These are phyloP conservation scores for Pisolithus orientalis DNA, from an alignment of 768 basidiomycete genomes.

Conservation along the genomic window DNA sequence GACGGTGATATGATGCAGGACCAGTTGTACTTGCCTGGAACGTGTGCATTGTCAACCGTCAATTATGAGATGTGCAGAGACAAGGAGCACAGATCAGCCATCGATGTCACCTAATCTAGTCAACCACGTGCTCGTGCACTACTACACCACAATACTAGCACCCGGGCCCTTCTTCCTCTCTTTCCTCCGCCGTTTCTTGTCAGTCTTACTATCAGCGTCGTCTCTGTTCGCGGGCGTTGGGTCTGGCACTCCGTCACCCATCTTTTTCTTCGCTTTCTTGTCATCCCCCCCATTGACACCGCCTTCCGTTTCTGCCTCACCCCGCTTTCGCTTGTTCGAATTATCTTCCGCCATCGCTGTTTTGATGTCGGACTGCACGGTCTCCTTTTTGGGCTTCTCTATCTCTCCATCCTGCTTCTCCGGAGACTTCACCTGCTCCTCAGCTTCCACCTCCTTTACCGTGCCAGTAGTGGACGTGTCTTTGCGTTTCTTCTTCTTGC, in stretches of 20 bases:
- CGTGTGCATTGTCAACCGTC: constrained; percentile 35
- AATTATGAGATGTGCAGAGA: constrained; percentile 12
- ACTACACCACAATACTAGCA: neutral
- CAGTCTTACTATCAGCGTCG: neutral
- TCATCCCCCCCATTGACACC: constrained; percentile 3
- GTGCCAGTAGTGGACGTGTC: neutral
- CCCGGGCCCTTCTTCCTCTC: neutral
- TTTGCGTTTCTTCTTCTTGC: constrained; percentile 3
- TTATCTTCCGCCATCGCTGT: constrained; percentile 1
- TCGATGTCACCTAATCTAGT: constrained; percentile 30
- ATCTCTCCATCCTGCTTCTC: neutral
- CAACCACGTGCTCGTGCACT: constrained; percentile 11
- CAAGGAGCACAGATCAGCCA: constrained; percentile 17
- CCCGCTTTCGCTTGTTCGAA: constrained; percentile 32
- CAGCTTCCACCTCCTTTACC: no score
- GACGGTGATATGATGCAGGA: neutral
- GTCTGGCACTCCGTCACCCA: constrained; percentile 10
- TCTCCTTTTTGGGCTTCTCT: neutral
- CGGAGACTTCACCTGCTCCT: neutral
- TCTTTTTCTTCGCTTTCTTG: constrained; percentile 26
- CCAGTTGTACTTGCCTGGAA: constrained; percentile 33
- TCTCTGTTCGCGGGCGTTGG: constrained; percentile 13
- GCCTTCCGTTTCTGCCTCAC: constrained; percentile 8
- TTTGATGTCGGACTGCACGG: constrained; percentile 6
- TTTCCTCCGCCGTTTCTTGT: neutral